Evolutionary conservation across 768 basidiomycete species (phyloP).

Genomic region (Boletellus sp.): DNA sequence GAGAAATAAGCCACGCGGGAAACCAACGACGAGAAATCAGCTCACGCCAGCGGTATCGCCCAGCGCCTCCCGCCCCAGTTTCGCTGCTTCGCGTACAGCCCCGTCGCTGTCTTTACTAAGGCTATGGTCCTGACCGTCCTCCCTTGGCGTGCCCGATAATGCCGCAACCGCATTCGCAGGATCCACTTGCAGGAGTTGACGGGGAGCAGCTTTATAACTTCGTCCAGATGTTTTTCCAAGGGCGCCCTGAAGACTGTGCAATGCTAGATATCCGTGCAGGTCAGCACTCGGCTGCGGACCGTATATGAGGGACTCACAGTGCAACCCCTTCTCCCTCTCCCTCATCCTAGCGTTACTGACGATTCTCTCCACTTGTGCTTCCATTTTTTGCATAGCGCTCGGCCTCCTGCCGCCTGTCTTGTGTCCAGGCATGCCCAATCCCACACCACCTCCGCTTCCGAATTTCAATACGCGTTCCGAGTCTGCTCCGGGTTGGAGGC

Average conservation of each 20-base stretch:
- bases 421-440: constrained; percentile 45
- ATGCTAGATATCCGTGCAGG: constrained; percentile 37
- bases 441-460: constrained; percentile 83
- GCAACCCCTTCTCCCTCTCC: constrained; percentile 78
- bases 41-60: constrained; percentile 55
- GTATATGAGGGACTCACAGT: constrained; percentile 36
- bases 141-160: constrained; percentile 47
- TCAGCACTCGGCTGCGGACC: neutral
- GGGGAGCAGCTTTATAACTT: constrained; percentile 94
- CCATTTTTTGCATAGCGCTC: constrained; percentile 90
- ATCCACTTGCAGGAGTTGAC: constrained; percentile 91
- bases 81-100: constrained; percentile 70
- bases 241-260: constrained; percentile 84
- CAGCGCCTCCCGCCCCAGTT: constrained; percentile 69
- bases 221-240: constrained; percentile 92
- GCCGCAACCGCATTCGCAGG: constrained; percentile 37
- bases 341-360: constrained; percentile 86
- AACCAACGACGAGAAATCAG: neutral
- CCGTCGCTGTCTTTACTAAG: constrained; percentile 41
- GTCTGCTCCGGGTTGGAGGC: constrained; percentile 59
- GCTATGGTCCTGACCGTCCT: constrained; percentile 35
- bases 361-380: constrained; percentile 92
- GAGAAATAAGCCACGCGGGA: neutral
- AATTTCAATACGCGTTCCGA: constrained; percentile 79
- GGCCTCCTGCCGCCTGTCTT: constrained; percentile 68